Percentiles rank a stretch among this genome's conserved stretches.
These are phyloP conservation scores for Babesia ovata DNA, from an alignment of 169 alveolate species.

Conservation along the genomic window DNA sequence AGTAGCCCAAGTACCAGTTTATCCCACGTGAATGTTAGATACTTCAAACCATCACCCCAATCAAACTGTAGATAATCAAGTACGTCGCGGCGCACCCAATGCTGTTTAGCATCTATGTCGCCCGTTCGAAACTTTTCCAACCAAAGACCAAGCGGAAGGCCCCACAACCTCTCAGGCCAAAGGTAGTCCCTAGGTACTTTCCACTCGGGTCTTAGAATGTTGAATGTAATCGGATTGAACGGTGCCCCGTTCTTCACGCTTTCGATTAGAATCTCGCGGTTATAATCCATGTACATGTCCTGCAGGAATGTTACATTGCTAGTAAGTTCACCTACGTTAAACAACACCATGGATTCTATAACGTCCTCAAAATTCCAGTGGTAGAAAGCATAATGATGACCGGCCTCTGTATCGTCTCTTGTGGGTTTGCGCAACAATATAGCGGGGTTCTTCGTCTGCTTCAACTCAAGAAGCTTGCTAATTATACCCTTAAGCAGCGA, in stretches of 20 bases:
- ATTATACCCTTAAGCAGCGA: slow-evolving; percentile 42
- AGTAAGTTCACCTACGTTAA: slow-evolving; percentile 52
- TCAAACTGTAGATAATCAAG: slow-evolving; percentile 70
- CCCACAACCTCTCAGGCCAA: slow-evolving; percentile 71
- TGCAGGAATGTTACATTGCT: slow-evolving; percentile 7
- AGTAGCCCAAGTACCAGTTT: slow-evolving; percentile 61
- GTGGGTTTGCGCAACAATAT: slow-evolving; percentile 38
- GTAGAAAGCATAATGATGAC: slow-evolving; percentile 71
- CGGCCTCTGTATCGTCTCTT: slow-evolving; percentile 69
- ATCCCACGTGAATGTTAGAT: slow-evolving; percentile 76
- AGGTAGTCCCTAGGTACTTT: slow-evolving; percentile 51
- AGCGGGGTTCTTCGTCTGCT: slow-evolving; percentile 33
- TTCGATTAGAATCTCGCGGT: slow-evolving; percentile 46
- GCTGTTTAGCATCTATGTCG: slow-evolving; percentile 75
- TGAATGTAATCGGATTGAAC: slow-evolving; percentile 61
- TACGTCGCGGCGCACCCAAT: slow-evolving; percentile 70
- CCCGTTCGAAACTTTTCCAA: slow-evolving; percentile 67
- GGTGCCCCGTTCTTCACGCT: slow-evolving; percentile 41
- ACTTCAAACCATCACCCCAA: slow-evolving; percentile 72
- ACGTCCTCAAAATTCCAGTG: slow-evolving; percentile 77
- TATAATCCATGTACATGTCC: slow-evolving; percentile 66
- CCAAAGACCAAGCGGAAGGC: slow-evolving; percentile 74
- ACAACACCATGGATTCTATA: slow-evolving; percentile 66
- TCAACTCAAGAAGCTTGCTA: slow-evolving; percentile 33
- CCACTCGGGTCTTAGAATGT: slow-evolving; percentile 38